Percentiles rank a stretch among this genome's conserved stretches.
Evolutionary conservation across 805 yeast genomes (phyloP).

Genomic region (Kuraishia molischiana): DNA sequence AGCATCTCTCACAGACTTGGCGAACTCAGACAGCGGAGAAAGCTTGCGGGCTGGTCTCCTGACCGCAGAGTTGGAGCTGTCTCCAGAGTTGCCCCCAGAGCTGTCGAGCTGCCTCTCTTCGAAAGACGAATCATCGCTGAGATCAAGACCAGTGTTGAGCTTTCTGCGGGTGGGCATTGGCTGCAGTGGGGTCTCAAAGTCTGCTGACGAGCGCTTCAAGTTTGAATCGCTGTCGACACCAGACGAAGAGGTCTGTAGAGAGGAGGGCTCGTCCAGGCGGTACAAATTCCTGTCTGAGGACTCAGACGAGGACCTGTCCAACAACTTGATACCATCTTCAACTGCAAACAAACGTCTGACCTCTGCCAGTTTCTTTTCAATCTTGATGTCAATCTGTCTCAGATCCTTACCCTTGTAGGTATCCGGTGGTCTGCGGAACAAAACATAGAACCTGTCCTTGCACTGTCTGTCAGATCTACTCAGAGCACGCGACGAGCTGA

Average conservation of each 20-base stretch:
- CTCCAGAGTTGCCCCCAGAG: not conserved
- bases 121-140: not conserved
- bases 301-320: not conserved
- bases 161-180: not conserved
- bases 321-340: conserved; percentile 1
- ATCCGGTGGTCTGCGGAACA: not conserved
- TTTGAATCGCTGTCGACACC: not conserved
- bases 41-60: not conserved
- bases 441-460: conserved; percentile 3
- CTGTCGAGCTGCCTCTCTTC: not conserved
- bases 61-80: not conserved
- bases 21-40: not conserved
- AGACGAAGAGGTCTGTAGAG: not conserved
- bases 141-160: not conserved
- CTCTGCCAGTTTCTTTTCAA: not conserved
- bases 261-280: not conserved
- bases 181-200: not conserved
- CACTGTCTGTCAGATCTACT: conserved; percentile 1
- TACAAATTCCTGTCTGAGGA: not conserved
- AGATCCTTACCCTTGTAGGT: not conserved
- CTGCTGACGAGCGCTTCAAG: not conserved
- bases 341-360: not conserved
- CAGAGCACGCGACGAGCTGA: not conserved
- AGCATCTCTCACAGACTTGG: not conserved
- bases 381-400: not conserved